Evolutionary conservation across 345 rosid genomes (phyloP), one percentile per base, ranked within the genome.

Genomic region (Syzygium grande): DNA sequence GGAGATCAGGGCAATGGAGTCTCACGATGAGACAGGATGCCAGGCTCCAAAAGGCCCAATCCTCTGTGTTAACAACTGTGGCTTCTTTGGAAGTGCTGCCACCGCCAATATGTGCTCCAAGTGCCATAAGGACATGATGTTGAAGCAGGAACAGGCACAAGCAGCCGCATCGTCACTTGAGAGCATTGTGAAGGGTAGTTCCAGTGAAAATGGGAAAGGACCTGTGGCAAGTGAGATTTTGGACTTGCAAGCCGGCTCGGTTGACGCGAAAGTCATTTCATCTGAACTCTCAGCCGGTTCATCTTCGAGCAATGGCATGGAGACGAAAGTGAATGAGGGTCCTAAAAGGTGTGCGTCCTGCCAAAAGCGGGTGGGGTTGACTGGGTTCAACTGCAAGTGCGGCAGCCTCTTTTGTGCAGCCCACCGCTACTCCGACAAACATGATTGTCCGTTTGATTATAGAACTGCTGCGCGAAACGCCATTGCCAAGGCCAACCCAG

Each of bases 351-450:
- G 98, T 85, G 89, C 65, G n/a, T 85, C 86, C 27, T 96, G 98
- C 86, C 46, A 85, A 34, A 96, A 89, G 92, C 92, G 94, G 52
- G 94, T 96, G 55, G 97, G 97, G 41, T 84, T 96, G 85, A 91
- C 94, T 21, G 96, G 96, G 73, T 96, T 95, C 68, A 91, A 86
- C 54, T 95, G 98, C 89, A 90, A 90, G 89, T 96, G 99, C 13
- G 96, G 96, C 17, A 87, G 90, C 90, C 88, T 91, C 84, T 96
- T 92, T 89, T 96, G 99, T 88, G 92, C 92, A 56, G 88, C 87
- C 41, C 97, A 94, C 89, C 96, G 98, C 25, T 94, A 95, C 91
- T 93, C 97, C 3, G 98, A 95, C 89, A 93, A 93, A 56, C 99
- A 94, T 61, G 90, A 89, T 61, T 96, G 99, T 84, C 90, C 92